Conservation (phyloP, 2,329 filamentous ascomycete genomes). For the Claviceps africana region DNA sequence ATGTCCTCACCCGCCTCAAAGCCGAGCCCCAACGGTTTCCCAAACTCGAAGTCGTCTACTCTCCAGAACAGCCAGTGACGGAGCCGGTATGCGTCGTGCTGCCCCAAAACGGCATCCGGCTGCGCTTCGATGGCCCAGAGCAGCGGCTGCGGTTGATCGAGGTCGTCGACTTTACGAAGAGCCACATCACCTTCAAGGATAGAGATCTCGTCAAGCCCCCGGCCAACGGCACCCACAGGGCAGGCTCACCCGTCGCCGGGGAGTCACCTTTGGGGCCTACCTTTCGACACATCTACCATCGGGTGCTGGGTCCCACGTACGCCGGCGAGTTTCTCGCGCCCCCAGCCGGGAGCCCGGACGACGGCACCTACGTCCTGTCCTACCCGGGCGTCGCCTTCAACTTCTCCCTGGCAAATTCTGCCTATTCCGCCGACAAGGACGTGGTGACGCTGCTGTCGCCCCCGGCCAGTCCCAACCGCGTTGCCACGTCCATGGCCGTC, state of each 20-base stretch:
- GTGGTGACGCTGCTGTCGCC: constrained; percentile 78
- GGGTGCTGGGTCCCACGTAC: constrained; percentile 85
- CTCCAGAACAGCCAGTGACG: constrained; percentile 56
- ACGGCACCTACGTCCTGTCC: constrained; percentile 76
- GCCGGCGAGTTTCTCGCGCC: constrained; percentile 80
- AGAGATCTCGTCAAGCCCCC: constrained; percentile 61
- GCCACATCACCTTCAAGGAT: constrained; percentile 64
- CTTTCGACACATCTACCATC: constrained; percentile 83
- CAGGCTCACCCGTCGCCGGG: constrained; percentile 17
- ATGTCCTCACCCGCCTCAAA: constrained; percentile 76
- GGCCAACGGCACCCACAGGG: constrained; percentile 22
- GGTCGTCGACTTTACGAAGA: constrained; percentile 78
- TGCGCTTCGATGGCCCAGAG: constrained; percentile 88
- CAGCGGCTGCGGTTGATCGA: constrained; percentile 86
- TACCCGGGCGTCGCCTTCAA: constrained; percentile 92
- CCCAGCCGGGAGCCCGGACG: constrained; percentile 29
- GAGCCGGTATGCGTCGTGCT: constrained; percentile 64
- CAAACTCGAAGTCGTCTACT: constrained; percentile 70
- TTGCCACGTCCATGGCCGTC: constrained; percentile 76
- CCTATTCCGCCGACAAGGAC: constrained; percentile 64
- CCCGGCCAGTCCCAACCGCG: constrained; percentile 56
- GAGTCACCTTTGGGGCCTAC: constrained; percentile 45
- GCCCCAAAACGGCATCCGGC: constrained; percentile 71
- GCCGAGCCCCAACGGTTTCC: constrained; percentile 73
- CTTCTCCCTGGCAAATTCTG: constrained; percentile 61